These are phyloP conservation scores for Dryas alaskensis DNA, from an alignment of 306 rosid species.

Conservation along the genomic window DNA sequence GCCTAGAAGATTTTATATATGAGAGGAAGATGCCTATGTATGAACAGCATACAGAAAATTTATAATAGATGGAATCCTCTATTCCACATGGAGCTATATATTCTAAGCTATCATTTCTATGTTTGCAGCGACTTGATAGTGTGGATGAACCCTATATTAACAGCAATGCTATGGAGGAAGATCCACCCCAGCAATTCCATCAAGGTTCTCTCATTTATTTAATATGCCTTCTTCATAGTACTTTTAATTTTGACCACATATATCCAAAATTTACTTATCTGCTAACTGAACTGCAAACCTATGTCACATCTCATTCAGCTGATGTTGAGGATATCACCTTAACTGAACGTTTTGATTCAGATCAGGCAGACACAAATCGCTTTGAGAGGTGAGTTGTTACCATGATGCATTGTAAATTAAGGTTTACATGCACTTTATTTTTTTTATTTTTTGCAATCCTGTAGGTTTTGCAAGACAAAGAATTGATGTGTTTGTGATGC, in stretches of 20 bases:
- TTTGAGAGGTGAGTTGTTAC: constrained; percentile 57
- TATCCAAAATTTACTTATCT: constrained; percentile 2
- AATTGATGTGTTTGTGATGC: constrained; percentile 9
- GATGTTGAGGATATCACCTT: constrained; percentile 65
- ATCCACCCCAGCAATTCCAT: constrained; percentile 46
- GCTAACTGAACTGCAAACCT: constrained; percentile 28
- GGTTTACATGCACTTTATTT: constrained; percentile 2
- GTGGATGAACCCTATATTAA: constrained; percentile 49
- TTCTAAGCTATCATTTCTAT: constrained; percentile 9
- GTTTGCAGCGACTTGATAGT: constrained; percentile 67
- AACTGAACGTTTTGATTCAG: constrained; percentile 44
- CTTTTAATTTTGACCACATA: not conserved
- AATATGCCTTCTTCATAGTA: constrained; percentile 12
- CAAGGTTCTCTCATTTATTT: constrained; percentile 54
- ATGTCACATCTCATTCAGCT: constrained; percentile 39
- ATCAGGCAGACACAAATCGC: constrained; percentile 39
- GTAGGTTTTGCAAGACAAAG: constrained; percentile 5
- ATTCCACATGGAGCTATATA: constrained; percentile 9
- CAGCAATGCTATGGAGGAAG: constrained; percentile 37
- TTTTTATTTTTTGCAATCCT: not conserved
- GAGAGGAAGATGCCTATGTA: not conserved
- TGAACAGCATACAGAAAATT: not conserved
- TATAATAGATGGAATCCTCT: constrained; percentile 3
- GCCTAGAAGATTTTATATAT: not conserved
- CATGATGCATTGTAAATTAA: constrained; percentile 7